Evolutionary conservation across 2,329 filamentous ascomycete genomes (phyloP).

Genomic region (Aspergillus transmontanensis): DNA sequence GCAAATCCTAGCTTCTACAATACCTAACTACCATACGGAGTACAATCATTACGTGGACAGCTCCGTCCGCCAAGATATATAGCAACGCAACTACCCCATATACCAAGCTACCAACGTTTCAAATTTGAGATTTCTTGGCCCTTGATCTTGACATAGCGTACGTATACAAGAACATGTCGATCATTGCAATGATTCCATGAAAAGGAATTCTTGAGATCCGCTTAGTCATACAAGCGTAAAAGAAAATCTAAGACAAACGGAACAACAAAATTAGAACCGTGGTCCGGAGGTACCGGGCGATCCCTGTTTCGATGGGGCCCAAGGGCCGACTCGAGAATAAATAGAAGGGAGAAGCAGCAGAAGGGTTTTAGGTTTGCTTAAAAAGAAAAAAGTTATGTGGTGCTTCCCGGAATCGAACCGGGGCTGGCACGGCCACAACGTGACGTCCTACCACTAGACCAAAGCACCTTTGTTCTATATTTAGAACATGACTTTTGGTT

Average conservation of each 20-base stretch:
- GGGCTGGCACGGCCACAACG: conserved; percentile 34
- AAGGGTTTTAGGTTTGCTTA: no score
- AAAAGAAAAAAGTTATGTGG: conserved; percentile 17
- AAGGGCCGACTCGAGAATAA: no score
- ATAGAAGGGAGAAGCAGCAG: no score
- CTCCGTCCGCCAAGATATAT: neutral
- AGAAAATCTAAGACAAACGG: neutral
- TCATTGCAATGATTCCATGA: neutral
- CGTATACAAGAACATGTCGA: neutral
- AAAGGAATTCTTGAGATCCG: neutral
- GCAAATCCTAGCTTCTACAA: neutral
- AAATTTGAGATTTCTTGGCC: neutral
- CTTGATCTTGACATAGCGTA: neutral
- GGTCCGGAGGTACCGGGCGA: no score
- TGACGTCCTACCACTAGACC: conserved; percentile 32
- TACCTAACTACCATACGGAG: no score
- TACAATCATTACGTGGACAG: neutral
- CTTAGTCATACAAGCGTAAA: neutral
- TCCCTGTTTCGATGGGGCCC: neutral
- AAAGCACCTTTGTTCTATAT: conserved; percentile 18
- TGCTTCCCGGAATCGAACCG: conserved; percentile 31
- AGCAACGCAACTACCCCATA: neutral
- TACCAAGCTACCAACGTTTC: neutral
- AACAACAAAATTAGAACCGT: neutral
- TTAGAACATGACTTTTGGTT: neutral